These are phyloP conservation scores for Penicillium sp. DNA, from an alignment of 2,329 filamentous ascomycete species.

Conservation along the genomic window DNA sequence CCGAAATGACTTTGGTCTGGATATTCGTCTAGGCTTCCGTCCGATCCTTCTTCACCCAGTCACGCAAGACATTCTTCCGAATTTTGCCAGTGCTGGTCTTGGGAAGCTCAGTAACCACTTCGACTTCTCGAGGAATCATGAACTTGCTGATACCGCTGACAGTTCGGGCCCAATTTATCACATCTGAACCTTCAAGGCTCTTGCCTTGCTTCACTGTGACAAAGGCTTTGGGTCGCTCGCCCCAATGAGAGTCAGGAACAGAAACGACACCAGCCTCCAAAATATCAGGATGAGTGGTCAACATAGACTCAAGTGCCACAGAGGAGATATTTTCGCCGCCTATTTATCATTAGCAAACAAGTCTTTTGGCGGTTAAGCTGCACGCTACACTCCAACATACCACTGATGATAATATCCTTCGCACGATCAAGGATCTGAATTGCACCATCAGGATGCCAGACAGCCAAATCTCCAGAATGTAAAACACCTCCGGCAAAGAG, in stretches of 20 bases:
- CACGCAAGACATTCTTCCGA: slow-evolving; percentile 86
- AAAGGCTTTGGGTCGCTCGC: slow-evolving; percentile 92
- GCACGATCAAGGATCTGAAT: slow-evolving; percentile 90
- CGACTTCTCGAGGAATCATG: slow-evolving; percentile 74
- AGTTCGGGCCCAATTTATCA: slow-evolving; percentile 84
- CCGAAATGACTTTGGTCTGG: not conserved
- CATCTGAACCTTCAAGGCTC: slow-evolving; percentile 59
- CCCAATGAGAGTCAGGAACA: slow-evolving; percentile 86
- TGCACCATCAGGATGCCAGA: slow-evolving; percentile 87
- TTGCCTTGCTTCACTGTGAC: slow-evolving; percentile 74
- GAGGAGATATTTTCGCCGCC: slow-evolving; percentile 97
- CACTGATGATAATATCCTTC: slow-evolving; percentile 98
- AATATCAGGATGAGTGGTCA: slow-evolving; percentile 82
- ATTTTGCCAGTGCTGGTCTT: slow-evolving; percentile 98
- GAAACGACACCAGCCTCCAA: slow-evolving; percentile 90
- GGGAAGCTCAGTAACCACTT: slow-evolving; percentile 81
- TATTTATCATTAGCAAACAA: slow-evolving; percentile 33
- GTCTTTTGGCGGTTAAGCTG: not conserved
- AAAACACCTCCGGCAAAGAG: slow-evolving; percentile 82
- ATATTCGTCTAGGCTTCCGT: slow-evolving; percentile 13
- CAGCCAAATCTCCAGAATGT: slow-evolving; percentile 88
- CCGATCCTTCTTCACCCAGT: slow-evolving; percentile 71
- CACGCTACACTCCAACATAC: slow-evolving; percentile 47
- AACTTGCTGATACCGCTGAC: slow-evolving; percentile 81
- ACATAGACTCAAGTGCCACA: slow-evolving; percentile 84